Conservation (phyloP, 352 stramenopile genomes). For the Pilasporangium apinafurcum region DNA sequence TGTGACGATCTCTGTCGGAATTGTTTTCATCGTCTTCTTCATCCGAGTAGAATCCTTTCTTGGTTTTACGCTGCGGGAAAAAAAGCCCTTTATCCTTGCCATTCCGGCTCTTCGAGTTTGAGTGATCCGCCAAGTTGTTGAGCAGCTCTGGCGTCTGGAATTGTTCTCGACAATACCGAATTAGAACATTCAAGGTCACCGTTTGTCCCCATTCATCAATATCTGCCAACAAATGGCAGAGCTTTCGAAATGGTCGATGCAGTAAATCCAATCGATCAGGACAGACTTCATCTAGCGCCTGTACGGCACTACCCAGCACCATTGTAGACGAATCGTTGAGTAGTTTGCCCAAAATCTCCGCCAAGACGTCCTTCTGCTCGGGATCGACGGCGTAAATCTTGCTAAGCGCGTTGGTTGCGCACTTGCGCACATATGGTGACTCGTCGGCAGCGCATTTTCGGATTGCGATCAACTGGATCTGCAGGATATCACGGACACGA, state of each 20-base stretch:
- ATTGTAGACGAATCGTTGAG: slow-evolving; percentile 95
- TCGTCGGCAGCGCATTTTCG: slow-evolving; percentile 89
- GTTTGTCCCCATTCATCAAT: slow-evolving; percentile 99
- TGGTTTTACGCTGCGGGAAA: slow-evolving; percentile 67
- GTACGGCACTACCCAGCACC: slow-evolving; percentile 94
- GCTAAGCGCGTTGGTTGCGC: slow-evolving; percentile 92
- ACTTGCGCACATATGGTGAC: slow-evolving; percentile 97
- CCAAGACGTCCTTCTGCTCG: slow-evolving; percentile 86
- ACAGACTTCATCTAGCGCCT: slow-evolving; percentile 95
- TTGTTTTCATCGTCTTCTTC: slow-evolving; percentile 92
- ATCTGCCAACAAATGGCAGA: slow-evolving; percentile 97
- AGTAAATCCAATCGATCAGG: slow-evolving; percentile 93
- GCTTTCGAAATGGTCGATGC: slow-evolving; percentile 93
- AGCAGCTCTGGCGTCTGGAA: slow-evolving; percentile 84
- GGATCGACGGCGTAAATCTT: slow-evolving; percentile 92
- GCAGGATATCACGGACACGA: slow-evolving; percentile 96
- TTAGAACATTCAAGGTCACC: slow-evolving; percentile 90
- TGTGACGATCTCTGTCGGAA: background rate
- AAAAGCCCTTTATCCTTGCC: slow-evolving; percentile 47
- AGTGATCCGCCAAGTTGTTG: background rate
- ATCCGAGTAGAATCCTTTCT: slow-evolving; percentile 95
- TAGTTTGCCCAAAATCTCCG: slow-evolving; percentile 91
- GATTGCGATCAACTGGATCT: slow-evolving; percentile 98
- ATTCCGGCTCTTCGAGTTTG: slow-evolving; percentile 25
- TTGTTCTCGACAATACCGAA: slow-evolving; percentile 94